Conservation (phyloP, 495 filamentous ascomycete species). For the Podospora sp. region DNA sequence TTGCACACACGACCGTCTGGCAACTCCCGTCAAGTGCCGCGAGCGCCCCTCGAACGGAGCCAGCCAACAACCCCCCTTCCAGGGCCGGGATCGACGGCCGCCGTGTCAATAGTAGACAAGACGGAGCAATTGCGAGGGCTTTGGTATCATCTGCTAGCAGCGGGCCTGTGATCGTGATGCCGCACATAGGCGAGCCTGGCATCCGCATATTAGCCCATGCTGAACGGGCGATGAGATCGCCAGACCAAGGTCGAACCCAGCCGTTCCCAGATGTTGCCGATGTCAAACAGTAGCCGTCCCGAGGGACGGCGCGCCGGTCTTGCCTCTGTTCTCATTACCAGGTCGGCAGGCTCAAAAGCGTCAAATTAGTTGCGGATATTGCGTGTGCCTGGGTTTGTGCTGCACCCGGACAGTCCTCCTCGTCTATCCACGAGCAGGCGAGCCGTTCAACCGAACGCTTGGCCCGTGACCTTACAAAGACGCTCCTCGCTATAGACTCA, state of each 20-base stretch:
- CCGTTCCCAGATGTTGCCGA: constrained; percentile 1
- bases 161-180: constrained; percentile 20
- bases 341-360: constrained; percentile 15
- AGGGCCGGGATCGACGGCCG: constrained; percentile 27
- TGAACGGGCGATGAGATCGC: neutral
- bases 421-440: neutral
- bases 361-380: constrained; percentile 21
- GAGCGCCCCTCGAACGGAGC: neutral
- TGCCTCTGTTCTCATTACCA: constrained; percentile 16
- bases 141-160: constrained; percentile 11
- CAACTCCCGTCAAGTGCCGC: constrained; percentile 13
- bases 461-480: neutral
- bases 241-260: neutral
- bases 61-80: neutral
- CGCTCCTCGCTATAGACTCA: neutral
- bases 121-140: constrained; percentile 4
- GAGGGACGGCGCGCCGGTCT: constrained; percentile 9
- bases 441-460: constrained; percentile 23
- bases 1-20: constrained; percentile 1
- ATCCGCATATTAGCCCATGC: constrained; percentile 7
- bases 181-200: constrained; percentile 22
- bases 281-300: neutral
- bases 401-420: neutral
- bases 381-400: neutral
- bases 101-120: constrained; percentile 19